These are phyloP conservation scores for Orbilia ellipsospora DNA, from an alignment of 2,329 filamentous ascomycete genomes.

Conservation along the genomic window DNA sequence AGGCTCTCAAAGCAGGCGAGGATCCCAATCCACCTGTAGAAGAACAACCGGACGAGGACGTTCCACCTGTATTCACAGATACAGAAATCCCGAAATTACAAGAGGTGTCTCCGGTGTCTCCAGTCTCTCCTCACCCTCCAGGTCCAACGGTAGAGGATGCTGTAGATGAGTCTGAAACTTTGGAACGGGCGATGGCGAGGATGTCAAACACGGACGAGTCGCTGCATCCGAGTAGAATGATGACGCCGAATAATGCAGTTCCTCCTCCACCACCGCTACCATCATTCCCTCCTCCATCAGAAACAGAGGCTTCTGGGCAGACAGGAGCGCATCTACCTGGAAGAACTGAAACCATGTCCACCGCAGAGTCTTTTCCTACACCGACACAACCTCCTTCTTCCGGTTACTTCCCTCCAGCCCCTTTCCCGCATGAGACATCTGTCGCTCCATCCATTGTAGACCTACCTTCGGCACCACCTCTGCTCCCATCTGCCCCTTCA, in stretches of 20 bases:
- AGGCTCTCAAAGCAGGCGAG: slow-evolving; percentile 87
- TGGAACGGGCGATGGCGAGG: slow-evolving; percentile 62
- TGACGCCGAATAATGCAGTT: slow-evolving; percentile 55
- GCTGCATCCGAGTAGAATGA: slow-evolving; percentile 63
- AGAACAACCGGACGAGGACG: slow-evolving; percentile 63
- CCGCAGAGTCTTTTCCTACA: slow-evolving; percentile 64
- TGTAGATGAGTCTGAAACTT: slow-evolving; percentile 64
- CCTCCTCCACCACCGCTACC: slow-evolving; percentile 58
- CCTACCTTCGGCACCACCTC: slow-evolving; percentile 57
- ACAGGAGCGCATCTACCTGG: slow-evolving; percentile 35
- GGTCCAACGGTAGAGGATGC: slow-evolving; percentile 69
- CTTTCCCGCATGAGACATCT: slow-evolving; percentile 58
- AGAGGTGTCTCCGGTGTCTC: slow-evolving; percentile 47
- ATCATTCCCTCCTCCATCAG: slow-evolving; percentile 60
- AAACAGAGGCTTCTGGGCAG: slow-evolving; percentile 39
- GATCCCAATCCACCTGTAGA: slow-evolving; percentile 79
- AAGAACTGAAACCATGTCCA: slow-evolving; percentile 51
- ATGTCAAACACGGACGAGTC: slow-evolving; percentile 67
- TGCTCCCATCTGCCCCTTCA: slow-evolving; percentile 55
- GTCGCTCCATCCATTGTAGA: slow-evolving; percentile 56
- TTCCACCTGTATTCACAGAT: slow-evolving; percentile 67
- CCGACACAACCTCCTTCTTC: slow-evolving; percentile 58
- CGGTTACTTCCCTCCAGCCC: slow-evolving; percentile 54
- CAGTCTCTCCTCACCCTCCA: slow-evolving; percentile 50
- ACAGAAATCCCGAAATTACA: slow-evolving; percentile 64